Conservation (phyloP, 805 yeast species). For the Hanseniaspora clermontiae region DNA sequence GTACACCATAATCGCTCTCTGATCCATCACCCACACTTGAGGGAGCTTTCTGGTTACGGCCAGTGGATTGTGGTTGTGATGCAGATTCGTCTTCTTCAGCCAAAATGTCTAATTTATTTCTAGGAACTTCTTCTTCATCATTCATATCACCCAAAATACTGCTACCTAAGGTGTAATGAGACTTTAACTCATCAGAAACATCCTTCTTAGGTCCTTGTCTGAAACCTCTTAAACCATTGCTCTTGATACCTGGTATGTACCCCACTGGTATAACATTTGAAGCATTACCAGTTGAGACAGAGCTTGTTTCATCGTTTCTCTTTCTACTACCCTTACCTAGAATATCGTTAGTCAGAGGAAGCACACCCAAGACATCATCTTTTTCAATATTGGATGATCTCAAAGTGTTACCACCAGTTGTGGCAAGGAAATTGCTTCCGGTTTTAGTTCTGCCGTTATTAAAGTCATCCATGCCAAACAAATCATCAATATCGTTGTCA, state of each 20-base stretch:
- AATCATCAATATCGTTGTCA: constrained; percentile 20
- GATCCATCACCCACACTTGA: constrained; percentile 36
- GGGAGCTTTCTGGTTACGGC: constrained; percentile 27
- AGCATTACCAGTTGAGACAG: constrained; percentile 40
- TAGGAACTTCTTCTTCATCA: constrained; percentile 19
- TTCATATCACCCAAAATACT: constrained; percentile 33
- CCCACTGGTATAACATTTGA: constrained; percentile 85
- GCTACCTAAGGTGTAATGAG: constrained; percentile 31
- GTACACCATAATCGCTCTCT: constrained; percentile 36
- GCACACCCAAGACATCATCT: constrained; percentile 1
- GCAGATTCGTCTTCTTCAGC: not conserved
- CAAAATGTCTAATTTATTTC: not conserved
- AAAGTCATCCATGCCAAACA: constrained; percentile 7
- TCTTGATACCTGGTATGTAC: constrained; percentile 83
- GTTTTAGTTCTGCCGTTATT: not conserved
- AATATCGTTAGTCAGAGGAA: not conserved
- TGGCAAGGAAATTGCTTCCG: not conserved
- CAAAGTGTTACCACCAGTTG: not conserved
- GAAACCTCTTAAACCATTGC: constrained; percentile 20
- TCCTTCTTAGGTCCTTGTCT: not conserved
- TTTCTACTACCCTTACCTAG: not conserved
- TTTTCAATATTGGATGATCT: constrained; percentile 19
- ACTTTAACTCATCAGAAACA: constrained; percentile 21
- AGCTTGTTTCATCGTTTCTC: constrained; percentile 14
- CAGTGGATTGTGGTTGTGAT: not conserved